Conservation (phyloP, 192 early-diverging fungal species). For the Mortierella claussenii region DNA sequence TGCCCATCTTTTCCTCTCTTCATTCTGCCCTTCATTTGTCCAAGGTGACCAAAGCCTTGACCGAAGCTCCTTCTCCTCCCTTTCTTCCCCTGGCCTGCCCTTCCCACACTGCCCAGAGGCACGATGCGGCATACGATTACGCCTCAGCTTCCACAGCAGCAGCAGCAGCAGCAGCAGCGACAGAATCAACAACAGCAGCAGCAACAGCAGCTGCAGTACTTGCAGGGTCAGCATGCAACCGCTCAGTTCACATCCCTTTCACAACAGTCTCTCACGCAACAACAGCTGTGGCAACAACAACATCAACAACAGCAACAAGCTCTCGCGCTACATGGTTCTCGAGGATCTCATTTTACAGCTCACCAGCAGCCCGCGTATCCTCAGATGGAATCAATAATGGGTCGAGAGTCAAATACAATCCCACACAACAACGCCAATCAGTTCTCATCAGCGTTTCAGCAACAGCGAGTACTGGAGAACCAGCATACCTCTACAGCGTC, state of each 20-base stretch:
- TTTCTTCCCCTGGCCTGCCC: neutral
- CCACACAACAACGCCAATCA: neutral
- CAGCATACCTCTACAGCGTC: neutral
- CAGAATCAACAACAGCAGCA: slow-evolving; percentile 5
- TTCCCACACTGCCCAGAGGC: neutral
- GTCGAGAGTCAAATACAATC: neutral
- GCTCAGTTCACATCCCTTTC: slow-evolving; percentile 6
- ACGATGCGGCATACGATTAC: slow-evolving; percentile 21
- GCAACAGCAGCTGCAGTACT: slow-evolving; percentile 5
- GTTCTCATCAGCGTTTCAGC: neutral
- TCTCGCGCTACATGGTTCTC: neutral
- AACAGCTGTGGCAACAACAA: slow-evolving; percentile 24
- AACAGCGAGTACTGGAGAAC: slow-evolving; percentile 4
- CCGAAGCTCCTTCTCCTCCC: slow-evolving; percentile 13
- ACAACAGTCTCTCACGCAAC: slow-evolving; percentile 24
- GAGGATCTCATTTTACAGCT: neutral
- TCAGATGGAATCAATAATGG: neutral
- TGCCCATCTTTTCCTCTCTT: too few species aligned
- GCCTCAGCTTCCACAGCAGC: slow-evolving; percentile 18
- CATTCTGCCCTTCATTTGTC: too few species aligned
- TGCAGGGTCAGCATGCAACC: slow-evolving; percentile 17
- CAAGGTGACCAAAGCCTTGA: too few species aligned
- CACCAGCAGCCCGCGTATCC: neutral
- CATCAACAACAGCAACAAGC: slow-evolving; percentile 15
- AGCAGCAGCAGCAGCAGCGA: slow-evolving; percentile 15